phyloP scores from a whole-genome alignment of 1,284 basidiomycete species.

The Ustilago vetiveriae region DNA sequence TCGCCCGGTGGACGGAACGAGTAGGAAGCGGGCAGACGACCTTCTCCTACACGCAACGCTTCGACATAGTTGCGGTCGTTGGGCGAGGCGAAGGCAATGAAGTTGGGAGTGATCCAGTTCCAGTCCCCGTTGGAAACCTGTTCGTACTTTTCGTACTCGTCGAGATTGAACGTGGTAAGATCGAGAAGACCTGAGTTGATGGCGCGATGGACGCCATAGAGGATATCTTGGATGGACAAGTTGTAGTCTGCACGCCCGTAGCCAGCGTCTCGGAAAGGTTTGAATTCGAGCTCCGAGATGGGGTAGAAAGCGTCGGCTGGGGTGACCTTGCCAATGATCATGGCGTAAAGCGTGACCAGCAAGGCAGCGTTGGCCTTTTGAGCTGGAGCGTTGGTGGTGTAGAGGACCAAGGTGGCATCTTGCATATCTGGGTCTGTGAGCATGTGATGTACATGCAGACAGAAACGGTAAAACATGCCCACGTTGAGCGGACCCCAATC shows the following conservation, averaged over 20 bases:
- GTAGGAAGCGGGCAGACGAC: slow-evolving; percentile 10
- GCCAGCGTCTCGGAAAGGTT: slow-evolving; percentile 92
- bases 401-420: slow-evolving; percentile 83
- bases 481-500: slow-evolving; percentile 75
- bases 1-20: slow-evolving; percentile 16
- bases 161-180: slow-evolving; percentile 83
- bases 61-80: slow-evolving; percentile 63
- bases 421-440: slow-evolving; percentile 57
- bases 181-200: slow-evolving; percentile 87
- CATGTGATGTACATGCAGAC: slow-evolving; percentile 76
- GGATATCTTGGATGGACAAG: slow-evolving; percentile 83
- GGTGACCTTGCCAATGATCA: slow-evolving; percentile 89
- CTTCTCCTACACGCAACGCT: slow-evolving; percentile 66
- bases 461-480: slow-evolving; percentile 75
- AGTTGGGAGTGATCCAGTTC: slow-evolving; percentile 80
- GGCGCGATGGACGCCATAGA: slow-evolving; percentile 95
- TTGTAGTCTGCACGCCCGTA: slow-evolving; percentile 91
- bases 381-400: slow-evolving; percentile 84
- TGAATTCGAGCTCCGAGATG: slow-evolving; percentile 75
- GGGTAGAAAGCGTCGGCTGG: slow-evolving; percentile 96
- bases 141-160: slow-evolving; percentile 89
- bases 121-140: slow-evolving; percentile 78
- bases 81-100: slow-evolving; percentile 91
- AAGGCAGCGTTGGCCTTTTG: slow-evolving; percentile 93
- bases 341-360: slow-evolving; percentile 84